Evolutionary conservation across 176 grass and related monocot species (phyloP).

Genomic region (Musa acuminata): DNA sequence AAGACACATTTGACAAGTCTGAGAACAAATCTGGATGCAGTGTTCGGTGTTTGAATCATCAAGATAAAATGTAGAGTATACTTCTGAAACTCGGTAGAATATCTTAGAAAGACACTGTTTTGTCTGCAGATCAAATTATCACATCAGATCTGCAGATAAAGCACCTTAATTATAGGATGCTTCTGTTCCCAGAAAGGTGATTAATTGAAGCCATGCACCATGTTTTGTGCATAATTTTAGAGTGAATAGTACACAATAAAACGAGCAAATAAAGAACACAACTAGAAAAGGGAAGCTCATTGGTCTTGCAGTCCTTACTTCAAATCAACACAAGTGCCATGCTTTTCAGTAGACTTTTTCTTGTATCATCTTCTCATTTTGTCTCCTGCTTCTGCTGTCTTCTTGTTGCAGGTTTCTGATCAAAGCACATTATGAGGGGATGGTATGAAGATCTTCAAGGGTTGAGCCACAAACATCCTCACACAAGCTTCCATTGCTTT

Average conservation of each 20-base stretch:
- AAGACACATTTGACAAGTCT: too few species aligned
- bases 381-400: background rate
- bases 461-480: conserved; percentile 19
- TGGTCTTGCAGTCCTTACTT: background rate
- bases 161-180: too few species aligned
- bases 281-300: background rate
- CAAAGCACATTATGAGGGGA: background rate
- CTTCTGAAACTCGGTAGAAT: too few species aligned
- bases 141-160: too few species aligned
- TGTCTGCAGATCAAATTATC: too few species aligned
- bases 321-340: background rate
- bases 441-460: conserved; percentile 4
- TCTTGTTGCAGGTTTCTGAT: background rate
- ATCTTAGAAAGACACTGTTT: too few species aligned
- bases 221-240: background rate
- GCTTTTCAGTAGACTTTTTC: background rate
- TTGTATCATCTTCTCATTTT: background rate
- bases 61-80: too few species aligned
- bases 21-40: too few species aligned
- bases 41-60: too few species aligned
- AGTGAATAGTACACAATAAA: background rate
- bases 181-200: too few species aligned
- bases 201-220: too few species aligned
- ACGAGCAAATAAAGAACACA: background rate
- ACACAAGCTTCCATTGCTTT: conserved; percentile 8